phyloP scores from a whole-genome alignment of 2,329 filamentous ascomycete genomes.

The Alternaria sp. region DNA sequence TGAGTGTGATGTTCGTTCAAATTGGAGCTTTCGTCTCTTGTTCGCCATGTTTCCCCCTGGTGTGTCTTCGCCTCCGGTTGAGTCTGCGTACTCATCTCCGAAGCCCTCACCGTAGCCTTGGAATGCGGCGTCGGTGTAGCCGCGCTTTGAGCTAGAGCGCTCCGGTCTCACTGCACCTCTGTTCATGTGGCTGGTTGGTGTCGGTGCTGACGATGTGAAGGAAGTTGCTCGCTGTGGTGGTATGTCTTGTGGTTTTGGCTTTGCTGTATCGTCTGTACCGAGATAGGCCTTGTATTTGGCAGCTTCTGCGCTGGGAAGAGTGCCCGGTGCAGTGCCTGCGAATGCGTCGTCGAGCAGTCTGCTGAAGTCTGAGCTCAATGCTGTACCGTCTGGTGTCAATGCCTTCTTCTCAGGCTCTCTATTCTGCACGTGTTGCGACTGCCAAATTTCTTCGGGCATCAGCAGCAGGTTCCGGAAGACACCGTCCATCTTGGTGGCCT shows the following conservation, averaged over 20 bases:
- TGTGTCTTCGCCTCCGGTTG: conserved; percentile 75
- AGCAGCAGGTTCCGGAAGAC: conserved; percentile 47
- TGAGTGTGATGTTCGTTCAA: conserved; percentile 45
- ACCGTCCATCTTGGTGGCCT: conserved; percentile 53
- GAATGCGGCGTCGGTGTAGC: conserved; percentile 77
- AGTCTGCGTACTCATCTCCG: conserved; percentile 73
- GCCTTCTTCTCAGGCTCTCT: conserved; percentile 49
- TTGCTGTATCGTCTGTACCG: conserved; percentile 53
- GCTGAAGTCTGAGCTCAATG: conserved; percentile 32
- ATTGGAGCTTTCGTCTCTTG: conserved; percentile 48
- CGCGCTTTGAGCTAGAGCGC: conserved; percentile 74
- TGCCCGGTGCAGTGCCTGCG: conserved; percentile 52
- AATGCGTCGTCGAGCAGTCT: conserved; percentile 53
- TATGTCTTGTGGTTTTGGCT: conserved; percentile 39
- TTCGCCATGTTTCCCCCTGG: conserved; percentile 35
- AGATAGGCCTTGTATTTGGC: conserved; percentile 54
- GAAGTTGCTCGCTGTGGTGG: conserved; percentile 32
- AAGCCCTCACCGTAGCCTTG: conserved; percentile 78
- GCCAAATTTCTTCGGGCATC: conserved; percentile 53
- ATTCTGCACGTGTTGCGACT: conserved; percentile 49
- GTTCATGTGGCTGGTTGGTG: conserved; percentile 47
- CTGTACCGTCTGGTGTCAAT: conserved; percentile 38
- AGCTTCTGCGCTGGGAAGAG: conserved; percentile 52
- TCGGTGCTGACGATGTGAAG: conserved; percentile 33
- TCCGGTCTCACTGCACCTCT: conserved; percentile 65